Evolutionary conservation across 139 green algal species (phyloP).

Genomic region (Chlorella sp.): DNA sequence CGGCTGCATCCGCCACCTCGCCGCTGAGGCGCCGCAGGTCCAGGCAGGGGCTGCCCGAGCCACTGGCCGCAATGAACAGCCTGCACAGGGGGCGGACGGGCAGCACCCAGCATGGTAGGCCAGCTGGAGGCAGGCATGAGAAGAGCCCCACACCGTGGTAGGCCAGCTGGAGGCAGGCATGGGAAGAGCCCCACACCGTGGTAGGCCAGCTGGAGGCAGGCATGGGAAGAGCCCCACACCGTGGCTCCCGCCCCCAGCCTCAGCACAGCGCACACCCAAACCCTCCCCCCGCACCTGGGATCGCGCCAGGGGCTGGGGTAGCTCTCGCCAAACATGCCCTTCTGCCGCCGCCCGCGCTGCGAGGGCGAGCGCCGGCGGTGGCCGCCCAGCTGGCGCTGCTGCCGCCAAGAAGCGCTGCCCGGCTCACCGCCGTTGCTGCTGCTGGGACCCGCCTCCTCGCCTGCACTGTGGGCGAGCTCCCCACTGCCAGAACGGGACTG

Average conservation of each 20-base stretch:
- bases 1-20: slow-evolving; percentile 73
- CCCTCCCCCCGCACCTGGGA: neutral
- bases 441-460: neutral
- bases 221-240: too few relatives aligned
- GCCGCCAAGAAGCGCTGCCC: neutral
- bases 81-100: neutral
- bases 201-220: too few relatives aligned
- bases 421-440: neutral
- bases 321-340: slow-evolving; percentile 50
- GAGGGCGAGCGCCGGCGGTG: neutral
- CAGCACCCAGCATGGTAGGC: too few relatives aligned
- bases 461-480: too few relatives aligned
- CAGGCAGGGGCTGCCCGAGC: slow-evolving; percentile 92
- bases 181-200: too few relatives aligned
- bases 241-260: too few relatives aligned
- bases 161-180: too few relatives aligned
- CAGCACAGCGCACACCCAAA: too few relatives aligned
- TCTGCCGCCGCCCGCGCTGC: neutral
- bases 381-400: neutral
- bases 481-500: neutral
- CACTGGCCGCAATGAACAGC: slow-evolving; percentile 86
- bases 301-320: slow-evolving; percentile 39
- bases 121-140: too few relatives aligned
- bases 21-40: slow-evolving; percentile 88
- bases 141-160: too few relatives aligned